Evolutionary conservation across 495 filamentous ascomycete genomes (phyloP).

Genomic region (Hypomontagnella monticulosa): DNA sequence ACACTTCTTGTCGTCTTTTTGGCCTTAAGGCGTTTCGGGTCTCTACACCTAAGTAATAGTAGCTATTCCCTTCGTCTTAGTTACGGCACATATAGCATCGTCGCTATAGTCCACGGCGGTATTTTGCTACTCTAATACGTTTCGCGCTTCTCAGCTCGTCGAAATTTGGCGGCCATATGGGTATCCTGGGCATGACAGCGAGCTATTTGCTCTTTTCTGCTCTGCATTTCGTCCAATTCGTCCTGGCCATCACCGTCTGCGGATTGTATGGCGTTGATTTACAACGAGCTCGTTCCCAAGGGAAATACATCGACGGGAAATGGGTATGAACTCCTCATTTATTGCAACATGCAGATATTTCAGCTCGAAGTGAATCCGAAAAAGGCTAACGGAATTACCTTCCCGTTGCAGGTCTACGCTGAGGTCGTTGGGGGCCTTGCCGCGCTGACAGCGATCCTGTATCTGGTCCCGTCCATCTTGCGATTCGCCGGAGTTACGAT

Average conservation of each 20-base stretch:
- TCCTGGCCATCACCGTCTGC: slow-evolving; percentile 76
- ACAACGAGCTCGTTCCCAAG: slow-evolving; percentile 61
- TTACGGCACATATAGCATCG: neutral
- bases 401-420: slow-evolving; percentile 67
- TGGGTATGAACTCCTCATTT: slow-evolving; percentile 61
- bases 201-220: slow-evolving; percentile 58
- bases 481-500: slow-evolving; percentile 63
- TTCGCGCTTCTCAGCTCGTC: neutral
- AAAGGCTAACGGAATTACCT: slow-evolving; percentile 5
- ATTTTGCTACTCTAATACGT: neutral
- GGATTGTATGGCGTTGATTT: slow-evolving; percentile 83
- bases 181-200: slow-evolving; percentile 44
- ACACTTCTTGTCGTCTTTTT: neutral
- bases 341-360: neutral
- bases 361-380: neutral
- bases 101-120: neutral
- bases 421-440: slow-evolving; percentile 69
- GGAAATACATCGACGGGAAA: slow-evolving; percentile 65
- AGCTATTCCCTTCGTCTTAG: neutral
- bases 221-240: slow-evolving; percentile 75
- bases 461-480: slow-evolving; percentile 69
- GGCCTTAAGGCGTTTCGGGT: neutral
- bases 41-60: neutral
- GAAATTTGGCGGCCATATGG: slow-evolving; percentile 45
- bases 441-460: slow-evolving; percentile 68